These are phyloP conservation scores for Pichia paraexigua DNA, from an alignment of 805 yeast genomes.

Conservation along the genomic window DNA sequence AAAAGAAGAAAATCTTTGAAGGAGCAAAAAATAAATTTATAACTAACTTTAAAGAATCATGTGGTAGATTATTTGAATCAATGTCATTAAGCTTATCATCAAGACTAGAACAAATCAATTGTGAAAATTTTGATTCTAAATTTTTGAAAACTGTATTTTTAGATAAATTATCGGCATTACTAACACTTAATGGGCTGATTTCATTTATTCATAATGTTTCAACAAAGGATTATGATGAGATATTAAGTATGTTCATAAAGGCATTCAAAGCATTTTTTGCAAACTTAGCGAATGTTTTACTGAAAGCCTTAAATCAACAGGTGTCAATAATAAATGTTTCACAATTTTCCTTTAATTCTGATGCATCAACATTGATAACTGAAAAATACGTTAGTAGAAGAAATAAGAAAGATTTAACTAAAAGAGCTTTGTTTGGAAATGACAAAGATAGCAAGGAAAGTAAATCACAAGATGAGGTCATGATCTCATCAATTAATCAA, in stretches of 20 bases:
- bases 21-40: constrained; percentile 45
- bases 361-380: constrained; percentile 17
- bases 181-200: constrained; percentile 41
- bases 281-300: constrained; percentile 19
- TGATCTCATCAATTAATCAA: constrained; percentile 6
- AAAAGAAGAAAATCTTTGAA: constrained; percentile 56
- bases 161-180: constrained; percentile 30
- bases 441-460: background rate
- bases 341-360: constrained; percentile 16
- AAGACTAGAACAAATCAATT: constrained; percentile 16
- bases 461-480: background rate
- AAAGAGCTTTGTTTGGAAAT: constrained; percentile 15
- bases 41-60: constrained; percentile 31
- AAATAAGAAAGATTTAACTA: constrained; percentile 5
- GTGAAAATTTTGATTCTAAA: constrained; percentile 7
- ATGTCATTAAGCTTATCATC: constrained; percentile 25
- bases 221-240: constrained; percentile 34
- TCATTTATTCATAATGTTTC: constrained; percentile 56
- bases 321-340: background rate
- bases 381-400: constrained; percentile 9
- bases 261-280: constrained; percentile 24
- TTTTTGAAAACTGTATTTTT: constrained; percentile 13
- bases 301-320: constrained; percentile 13
- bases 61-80: constrained; percentile 19
- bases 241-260: constrained; percentile 33